phyloP scores from a whole-genome alignment of 345 rosid species.

The Aquilaria sinensis region DNA sequence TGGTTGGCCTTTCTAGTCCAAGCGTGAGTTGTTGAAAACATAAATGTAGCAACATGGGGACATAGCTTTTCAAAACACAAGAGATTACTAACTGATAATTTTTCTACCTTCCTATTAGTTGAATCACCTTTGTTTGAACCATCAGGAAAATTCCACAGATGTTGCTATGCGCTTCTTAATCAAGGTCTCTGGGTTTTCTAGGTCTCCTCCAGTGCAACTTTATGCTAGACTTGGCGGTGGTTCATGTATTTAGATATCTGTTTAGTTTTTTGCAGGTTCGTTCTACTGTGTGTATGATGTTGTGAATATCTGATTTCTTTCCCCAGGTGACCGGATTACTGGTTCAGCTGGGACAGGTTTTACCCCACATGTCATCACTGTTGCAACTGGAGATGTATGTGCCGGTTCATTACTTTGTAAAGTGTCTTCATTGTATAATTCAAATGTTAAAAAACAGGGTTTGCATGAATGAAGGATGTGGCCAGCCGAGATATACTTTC shows the following conservation, averaged over 20 bases:
- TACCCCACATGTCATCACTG: slow-evolving; percentile 65
- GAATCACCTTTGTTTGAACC: not conserved
- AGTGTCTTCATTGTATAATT: not conserved
- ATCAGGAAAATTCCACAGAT: not conserved
- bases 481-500: not conserved
- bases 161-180: not conserved
- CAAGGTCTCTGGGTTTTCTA: slow-evolving; percentile 5
- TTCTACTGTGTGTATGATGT: slow-evolving; percentile 1
- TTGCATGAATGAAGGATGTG: not conserved
- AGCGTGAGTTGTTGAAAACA: too few relatives aligned
- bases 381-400: slow-evolving; percentile 72
- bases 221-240: too few relatives aligned
- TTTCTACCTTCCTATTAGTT: not conserved
- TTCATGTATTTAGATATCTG: not conserved
- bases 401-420: slow-evolving; percentile 7
- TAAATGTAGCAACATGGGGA: too few relatives aligned
- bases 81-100: too few relatives aligned
- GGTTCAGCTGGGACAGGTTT: slow-evolving; percentile 71
- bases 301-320: slow-evolving; percentile 19
- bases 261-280: not conserved
- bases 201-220: slow-evolving; percentile 9
- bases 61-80: too few relatives aligned
- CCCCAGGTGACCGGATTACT: slow-evolving; percentile 51
- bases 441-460: too few relatives aligned
- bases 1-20: too few relatives aligned